Percentiles rank a stretch among this genome's conserved stretches.
Evolutionary conservation across 2,329 filamentous ascomycete genomes (phyloP).

Genomic region (Beauveria sp.): DNA sequence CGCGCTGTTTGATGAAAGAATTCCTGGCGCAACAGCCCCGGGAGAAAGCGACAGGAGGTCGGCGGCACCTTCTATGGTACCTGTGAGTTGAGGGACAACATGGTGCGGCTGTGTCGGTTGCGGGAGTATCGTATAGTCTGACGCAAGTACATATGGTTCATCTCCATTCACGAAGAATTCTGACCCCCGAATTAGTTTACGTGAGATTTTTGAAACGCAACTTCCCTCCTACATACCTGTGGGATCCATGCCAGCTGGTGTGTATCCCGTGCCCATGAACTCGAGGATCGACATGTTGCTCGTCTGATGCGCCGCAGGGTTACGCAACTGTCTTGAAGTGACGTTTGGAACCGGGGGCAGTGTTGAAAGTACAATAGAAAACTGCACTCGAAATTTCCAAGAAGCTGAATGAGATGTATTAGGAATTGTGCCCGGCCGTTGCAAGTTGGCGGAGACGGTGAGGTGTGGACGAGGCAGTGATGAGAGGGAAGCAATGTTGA

Average conservation of each 20-base stretch:
- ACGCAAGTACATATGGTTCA: constrained; percentile 9
- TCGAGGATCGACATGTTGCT: constrained; percentile 11
- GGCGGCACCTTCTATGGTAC: neutral
- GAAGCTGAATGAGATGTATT: neutral
- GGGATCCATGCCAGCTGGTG: constrained; percentile 10
- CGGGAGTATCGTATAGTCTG: constrained; percentile 8
- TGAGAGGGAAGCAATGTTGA: neutral
- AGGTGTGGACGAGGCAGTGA: neutral
- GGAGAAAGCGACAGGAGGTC: constrained; percentile 1
- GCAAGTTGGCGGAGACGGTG: neutral
- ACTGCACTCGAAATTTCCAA: neutral
- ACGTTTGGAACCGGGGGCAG: neutral
- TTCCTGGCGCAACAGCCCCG: neutral
- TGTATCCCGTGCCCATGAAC: constrained; percentile 6
- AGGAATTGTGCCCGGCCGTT: neutral
- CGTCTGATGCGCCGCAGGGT: neutral
- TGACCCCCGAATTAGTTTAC: neutral
- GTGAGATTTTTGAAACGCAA: neutral
- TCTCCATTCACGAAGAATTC: constrained; percentile 10
- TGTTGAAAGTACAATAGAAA: neutral
- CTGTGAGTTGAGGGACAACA: constrained; percentile 4
- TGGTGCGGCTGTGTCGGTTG: constrained; percentile 4
- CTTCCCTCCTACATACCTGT: neutral
- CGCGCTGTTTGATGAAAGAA: neutral
- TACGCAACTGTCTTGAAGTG: too few species aligned